Conservation (phyloP, 345 rosid genomes). For the Hypericum perforatum region DNA sequence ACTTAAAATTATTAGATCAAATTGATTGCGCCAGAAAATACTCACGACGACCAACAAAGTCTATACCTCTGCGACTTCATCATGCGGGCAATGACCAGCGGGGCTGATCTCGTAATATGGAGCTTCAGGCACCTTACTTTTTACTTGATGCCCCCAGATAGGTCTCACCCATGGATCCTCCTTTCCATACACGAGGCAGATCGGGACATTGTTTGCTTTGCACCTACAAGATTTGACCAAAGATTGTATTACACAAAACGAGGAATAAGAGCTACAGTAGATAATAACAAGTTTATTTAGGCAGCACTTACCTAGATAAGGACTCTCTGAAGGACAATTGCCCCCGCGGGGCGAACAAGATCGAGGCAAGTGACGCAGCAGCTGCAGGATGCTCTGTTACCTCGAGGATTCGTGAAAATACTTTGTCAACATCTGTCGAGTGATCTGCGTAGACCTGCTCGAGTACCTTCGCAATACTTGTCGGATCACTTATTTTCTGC, state of each 20-base stretch:
- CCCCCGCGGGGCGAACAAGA: constrained; percentile 86
- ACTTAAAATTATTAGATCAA: neutral
- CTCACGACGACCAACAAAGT: neutral
- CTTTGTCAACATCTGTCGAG: constrained; percentile 68
- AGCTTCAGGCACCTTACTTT: constrained; percentile 60
- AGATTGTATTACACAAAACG: constrained; percentile 7
- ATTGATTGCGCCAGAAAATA: neutral
- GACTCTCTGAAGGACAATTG: constrained; percentile 61
- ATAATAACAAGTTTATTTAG: neutral
- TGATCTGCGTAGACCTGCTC: constrained; percentile 90
- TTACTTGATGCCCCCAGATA: constrained; percentile 74
- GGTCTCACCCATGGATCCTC: constrained; percentile 99
- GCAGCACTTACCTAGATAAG: constrained; percentile 37
- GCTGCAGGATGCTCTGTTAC: constrained; percentile 87
- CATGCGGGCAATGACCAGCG: constrained; percentile 99
- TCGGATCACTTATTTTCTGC: constrained; percentile 86
- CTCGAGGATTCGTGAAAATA: constrained; percentile 63
- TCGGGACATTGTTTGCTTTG: constrained; percentile 38
- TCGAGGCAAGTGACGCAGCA: constrained; percentile 86
- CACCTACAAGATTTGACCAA: constrained; percentile 35
- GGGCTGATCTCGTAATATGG: constrained; percentile 92
- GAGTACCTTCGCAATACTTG: constrained; percentile 70
- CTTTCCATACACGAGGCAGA: constrained; percentile 85
- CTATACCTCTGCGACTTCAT: constrained; percentile 95
- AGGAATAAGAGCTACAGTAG: neutral